Evolutionary conservation across 768 basidiomycete species (phyloP).

Genomic region (Tricholoma saponaceum): DNA sequence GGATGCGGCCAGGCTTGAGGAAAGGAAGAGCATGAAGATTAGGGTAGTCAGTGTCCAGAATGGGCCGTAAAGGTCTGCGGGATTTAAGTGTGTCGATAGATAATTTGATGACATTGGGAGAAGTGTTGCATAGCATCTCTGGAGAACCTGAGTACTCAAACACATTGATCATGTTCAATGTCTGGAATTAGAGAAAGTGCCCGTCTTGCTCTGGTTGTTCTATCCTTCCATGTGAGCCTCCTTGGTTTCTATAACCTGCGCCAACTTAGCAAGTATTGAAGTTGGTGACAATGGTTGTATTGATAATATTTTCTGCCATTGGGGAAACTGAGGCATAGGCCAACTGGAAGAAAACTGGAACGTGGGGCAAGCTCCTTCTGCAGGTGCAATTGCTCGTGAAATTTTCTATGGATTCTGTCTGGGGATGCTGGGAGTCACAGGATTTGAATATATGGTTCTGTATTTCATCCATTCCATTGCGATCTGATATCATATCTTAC

Average conservation of each 20-base stretch:
- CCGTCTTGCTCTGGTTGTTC: conserved; percentile 50
- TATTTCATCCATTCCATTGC: neutral
- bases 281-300: conserved; percentile 51
- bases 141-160: conserved; percentile 49
- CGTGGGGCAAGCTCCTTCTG: conserved; percentile 26
- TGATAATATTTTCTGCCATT: conserved; percentile 49
- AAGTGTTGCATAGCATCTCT: conserved; percentile 73
- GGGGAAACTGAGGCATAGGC: conserved; percentile 43
- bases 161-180: neutral
- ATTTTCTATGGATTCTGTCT: conserved; percentile 68
- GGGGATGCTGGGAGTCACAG: conserved; percentile 69
- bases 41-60: conserved; percentile 98
- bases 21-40: conserved; percentile 89
- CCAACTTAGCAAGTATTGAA: conserved; percentile 18
- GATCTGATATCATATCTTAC: neutral
- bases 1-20: conserved; percentile 86
- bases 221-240: conserved; percentile 54
- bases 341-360: conserved; percentile 57
- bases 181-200: conserved; percentile 53
- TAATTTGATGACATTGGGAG: conserved; percentile 69
- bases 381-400: conserved; percentile 33
- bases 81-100: conserved; percentile 57
- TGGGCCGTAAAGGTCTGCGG: conserved; percentile 82
- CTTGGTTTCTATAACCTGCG: neutral
- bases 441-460: conserved; percentile 53